Base-by-base conservation (phyloP, 1,284 basidiomycete genomes). In the Ustilago vetiveriae region DNA sequence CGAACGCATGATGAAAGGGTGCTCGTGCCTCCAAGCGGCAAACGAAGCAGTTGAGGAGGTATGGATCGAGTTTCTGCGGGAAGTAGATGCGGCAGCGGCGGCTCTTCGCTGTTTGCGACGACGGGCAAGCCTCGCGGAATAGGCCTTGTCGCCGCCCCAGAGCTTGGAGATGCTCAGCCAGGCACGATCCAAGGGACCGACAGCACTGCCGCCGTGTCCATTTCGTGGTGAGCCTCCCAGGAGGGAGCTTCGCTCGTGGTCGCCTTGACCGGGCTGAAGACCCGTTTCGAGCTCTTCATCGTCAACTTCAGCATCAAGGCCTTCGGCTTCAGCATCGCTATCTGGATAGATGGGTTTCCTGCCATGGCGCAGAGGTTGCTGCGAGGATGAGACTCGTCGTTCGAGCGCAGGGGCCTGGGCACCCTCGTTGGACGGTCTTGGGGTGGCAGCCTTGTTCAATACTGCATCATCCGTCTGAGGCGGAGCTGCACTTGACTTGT, bases 261-360 rank as follows among this genome's bases (percentile, higher is more conserved):
- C 55, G 24, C 57, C 64, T 16, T 58, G 48, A 17, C 54, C 54
- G 14, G 63, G 56, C 24, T 38, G 38, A 4, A 63, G 30, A 14
- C 64, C 64, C 1, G 63, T 67, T 45, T 72, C 69, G 46, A 72
- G 69, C 52, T 67, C 50, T 39, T 72, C 69, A 30, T 72, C 69
- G 29, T 72, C 69, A n/a, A 72, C 55, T 26, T 66, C 64, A 2
- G 69, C 63, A 50, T 72, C 59, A 24, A 72, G 69, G 16, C 69
- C 69, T 21, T 72, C 69, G 0, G 69, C 69, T 45, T 66, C 63
- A 16, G 69, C 69, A 23, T 72, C 69, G 55, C 63, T 67, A 26
- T 72, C 69, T 6, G 67, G 67, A 24, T 72, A 72, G 58, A 72
- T 72, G 23, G 69, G 69, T 24, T 72, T 72, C 29, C 69, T 54